These are phyloP conservation scores for Adansonia digitata DNA, from an alignment of 345 rosid species.

Conservation along the genomic window DNA sequence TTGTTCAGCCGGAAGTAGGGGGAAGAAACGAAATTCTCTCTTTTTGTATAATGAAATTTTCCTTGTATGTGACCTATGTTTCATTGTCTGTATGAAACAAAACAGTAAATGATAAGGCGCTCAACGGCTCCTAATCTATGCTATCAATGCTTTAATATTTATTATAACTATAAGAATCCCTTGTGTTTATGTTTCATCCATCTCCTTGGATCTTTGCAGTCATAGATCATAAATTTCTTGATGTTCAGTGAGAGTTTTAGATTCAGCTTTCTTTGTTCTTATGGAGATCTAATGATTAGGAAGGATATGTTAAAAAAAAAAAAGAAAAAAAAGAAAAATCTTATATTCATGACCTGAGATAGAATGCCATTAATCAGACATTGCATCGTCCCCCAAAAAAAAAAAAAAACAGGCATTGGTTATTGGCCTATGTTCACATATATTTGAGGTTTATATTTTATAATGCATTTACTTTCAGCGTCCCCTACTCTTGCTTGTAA, in stretches of 20 bases:
- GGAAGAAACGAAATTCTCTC: background rate
- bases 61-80: slow-evolving; percentile 25
- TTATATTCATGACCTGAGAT: too few relatives aligned
- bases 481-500: background rate
- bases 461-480: background rate
- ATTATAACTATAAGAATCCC: background rate
- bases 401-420: too few relatives aligned
- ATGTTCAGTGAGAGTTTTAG: background rate
- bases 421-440: background rate
- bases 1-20: slow-evolving; percentile 62
- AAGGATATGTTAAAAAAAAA: background rate
- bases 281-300: background rate
- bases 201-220: background rate
- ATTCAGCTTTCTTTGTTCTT: background rate
- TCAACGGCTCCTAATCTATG: slow-evolving; percentile 16
- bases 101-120: slow-evolving; percentile 10
- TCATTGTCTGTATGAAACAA: slow-evolving; percentile 54
- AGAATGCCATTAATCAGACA: background rate
- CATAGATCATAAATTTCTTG: background rate
- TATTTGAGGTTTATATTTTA: too few relatives aligned
- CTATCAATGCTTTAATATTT: slow-evolving; percentile 17
- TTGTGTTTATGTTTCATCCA: background rate
- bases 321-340: too few relatives aligned
- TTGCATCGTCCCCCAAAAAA: too few relatives aligned
- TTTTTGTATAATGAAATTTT: slow-evolving; percentile 20